Base-by-base conservation (phyloP, 2,329 filamentous ascomycete species). In the Cercospora canescens region DNA sequence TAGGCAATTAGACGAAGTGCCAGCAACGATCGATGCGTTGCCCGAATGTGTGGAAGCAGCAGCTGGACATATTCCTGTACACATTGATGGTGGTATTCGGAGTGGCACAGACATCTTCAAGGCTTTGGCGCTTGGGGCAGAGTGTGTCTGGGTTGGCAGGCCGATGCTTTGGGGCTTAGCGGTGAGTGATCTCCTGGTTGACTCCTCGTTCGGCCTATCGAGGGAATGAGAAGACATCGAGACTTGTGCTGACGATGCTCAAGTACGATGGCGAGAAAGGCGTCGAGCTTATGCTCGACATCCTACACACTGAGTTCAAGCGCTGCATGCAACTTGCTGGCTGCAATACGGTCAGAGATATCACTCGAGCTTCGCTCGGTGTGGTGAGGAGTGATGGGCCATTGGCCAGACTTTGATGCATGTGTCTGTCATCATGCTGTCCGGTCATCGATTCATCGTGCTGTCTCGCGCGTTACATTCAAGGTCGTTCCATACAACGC, bases 1-100 rank as follows among this genome's bases (percentile, higher is more conserved):
- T 1, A 75, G 86, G 26, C 86, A 89, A 75, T 75, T 87, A 8
- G 86, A 88, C 68, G 84, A 85, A 3, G 84, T 84, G 1, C 79
- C 84, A 6, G 82, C 82, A 4, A 83, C 83, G 4, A 78, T 88
- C 4, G 86, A 87, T 63, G 81, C 76, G 4, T 71, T 83, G 3
- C 75, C 75, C 1, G 78, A 81, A 62, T 80, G 79, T 57, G 79
- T 76, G 1, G 72, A 72, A 12, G 78, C 77, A 2, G 79, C 78
- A 1, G 69, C 74, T 1, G 81, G 82, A n/a, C 82, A 81, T 60
- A 79, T 89, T 14, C 83, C 84, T 0, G 81, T 91, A 18, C 82
- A 90, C 52, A 84, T 90, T n/a, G 89, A 91, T 71, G 84, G 81
- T 12, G 86, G 86, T 0, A 83, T 88, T 34, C 73, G 86, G 35